Conservation (phyloP, 371 early-diverging fungal genomes). For the Mortierella polycephala region DNA sequence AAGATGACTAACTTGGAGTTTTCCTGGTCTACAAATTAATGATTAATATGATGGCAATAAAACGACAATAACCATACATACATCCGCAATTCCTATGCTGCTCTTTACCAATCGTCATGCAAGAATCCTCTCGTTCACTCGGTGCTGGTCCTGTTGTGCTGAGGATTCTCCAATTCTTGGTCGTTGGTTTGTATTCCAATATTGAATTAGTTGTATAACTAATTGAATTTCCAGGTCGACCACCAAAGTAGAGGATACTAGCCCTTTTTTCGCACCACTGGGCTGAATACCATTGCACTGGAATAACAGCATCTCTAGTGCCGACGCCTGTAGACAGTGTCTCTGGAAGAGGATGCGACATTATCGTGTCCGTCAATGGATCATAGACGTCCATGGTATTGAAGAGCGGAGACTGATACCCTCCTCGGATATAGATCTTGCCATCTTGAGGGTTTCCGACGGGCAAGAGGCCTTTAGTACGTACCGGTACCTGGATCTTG, state of each 20-base stretch:
- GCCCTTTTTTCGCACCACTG: conserved; percentile 18
- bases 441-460: conserved; percentile 26
- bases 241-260: conserved; percentile 39
- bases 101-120: conserved; percentile 30
- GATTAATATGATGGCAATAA: not conserved
- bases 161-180: conserved; percentile 21
- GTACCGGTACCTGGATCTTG: not conserved
- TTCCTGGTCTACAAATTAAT: conserved; percentile 11
- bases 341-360: conserved; percentile 8
- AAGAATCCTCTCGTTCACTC: conserved; percentile 20
- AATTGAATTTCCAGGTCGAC: not conserved
- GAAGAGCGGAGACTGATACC: conserved; percentile 9
- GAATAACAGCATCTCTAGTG: conserved; percentile 9
- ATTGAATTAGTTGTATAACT: conserved; percentile 10
- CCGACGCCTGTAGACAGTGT: not conserved
- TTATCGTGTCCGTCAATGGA: conserved; percentile 14
- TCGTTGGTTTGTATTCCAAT: conserved; percentile 22
- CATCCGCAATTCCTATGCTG: too few relatives aligned
- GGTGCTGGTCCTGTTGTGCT: conserved; percentile 20
- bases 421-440: conserved; percentile 35
- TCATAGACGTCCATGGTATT: conserved; percentile 35
- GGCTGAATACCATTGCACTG: conserved; percentile 25
- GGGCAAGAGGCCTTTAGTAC: conserved; percentile 10
- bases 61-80: too few relatives aligned
- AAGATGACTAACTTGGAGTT: conserved; percentile 14